Evolutionary conservation across 495 filamentous ascomycete species (phyloP).

Genomic region (Gamarada debralockiae): DNA sequence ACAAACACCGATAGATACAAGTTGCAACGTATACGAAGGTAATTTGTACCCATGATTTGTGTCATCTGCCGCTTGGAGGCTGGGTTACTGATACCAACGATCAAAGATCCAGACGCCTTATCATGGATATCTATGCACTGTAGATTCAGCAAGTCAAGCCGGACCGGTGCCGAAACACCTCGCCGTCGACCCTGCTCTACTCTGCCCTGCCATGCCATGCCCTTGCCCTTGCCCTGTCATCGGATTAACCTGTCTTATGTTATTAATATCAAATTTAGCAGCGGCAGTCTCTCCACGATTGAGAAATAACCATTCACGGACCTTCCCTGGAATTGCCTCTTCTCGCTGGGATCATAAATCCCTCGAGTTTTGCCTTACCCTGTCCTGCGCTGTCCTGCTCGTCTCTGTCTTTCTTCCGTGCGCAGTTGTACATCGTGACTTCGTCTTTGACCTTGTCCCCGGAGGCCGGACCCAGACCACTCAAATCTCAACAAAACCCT

Average conservation of each 20-base stretch:
- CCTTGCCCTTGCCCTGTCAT: slow-evolving; percentile 13
- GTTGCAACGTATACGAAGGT: too few species aligned
- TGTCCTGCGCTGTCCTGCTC: too few species aligned
- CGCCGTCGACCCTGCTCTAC: background rate
- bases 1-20: background rate
- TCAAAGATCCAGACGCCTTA: too few species aligned
- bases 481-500: too few species aligned
- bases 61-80: too few species aligned
- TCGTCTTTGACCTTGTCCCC: too few species aligned
- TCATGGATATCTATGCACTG: too few species aligned
- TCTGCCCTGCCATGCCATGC: background rate
- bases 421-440: too few species aligned
- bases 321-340: slow-evolving; percentile 14
- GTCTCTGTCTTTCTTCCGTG: background rate
- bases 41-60: too few species aligned
- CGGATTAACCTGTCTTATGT: slow-evolving; percentile 10
- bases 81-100: too few species aligned
- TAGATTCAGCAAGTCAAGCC: background rate
- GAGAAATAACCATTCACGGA: slow-evolving; percentile 12
- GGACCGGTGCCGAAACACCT: slow-evolving; percentile 2
- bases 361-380: too few species aligned
- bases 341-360: slow-evolving; percentile 3
- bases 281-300: slow-evolving; percentile 21
- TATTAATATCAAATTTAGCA: slow-evolving; percentile 24
- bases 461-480: too few species aligned